Percentiles rank a stretch among this genome's conserved stretches.
These are phyloP conservation scores for Xylariaceae sp. DNA, from an alignment of 2,329 filamentous ascomycete species.

Conservation along the genomic window DNA sequence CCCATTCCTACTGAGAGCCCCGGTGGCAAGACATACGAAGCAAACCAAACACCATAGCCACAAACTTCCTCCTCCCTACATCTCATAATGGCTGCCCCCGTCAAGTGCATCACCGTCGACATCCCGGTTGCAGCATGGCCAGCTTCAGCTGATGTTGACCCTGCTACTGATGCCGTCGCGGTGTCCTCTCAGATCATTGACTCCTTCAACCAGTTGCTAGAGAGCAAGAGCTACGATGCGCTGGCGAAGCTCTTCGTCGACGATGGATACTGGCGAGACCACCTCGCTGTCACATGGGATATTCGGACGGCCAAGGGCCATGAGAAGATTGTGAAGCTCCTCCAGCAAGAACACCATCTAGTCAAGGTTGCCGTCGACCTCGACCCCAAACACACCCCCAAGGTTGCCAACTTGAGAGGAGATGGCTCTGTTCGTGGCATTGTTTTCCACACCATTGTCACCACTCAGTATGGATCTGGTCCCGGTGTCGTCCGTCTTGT, in stretches of 20 bases:
- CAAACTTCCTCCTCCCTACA: neutral
- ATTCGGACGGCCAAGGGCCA: conserved; percentile 48
- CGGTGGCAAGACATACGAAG: neutral
- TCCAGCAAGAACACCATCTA: conserved; percentile 30
- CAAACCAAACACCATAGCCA: neutral
- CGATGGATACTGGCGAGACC: conserved; percentile 54
- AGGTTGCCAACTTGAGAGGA: conserved; percentile 39
- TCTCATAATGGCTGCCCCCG: conserved; percentile 12
- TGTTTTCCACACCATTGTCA: conserved; percentile 45
- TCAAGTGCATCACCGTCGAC: conserved; percentile 32
- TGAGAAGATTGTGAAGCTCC: conserved; percentile 35
- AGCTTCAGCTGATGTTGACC: conserved; percentile 27
- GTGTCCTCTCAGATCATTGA: conserved; percentile 36
- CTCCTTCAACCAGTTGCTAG: conserved; percentile 37
- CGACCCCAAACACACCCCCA: conserved; percentile 38
- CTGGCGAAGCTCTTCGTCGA: conserved; percentile 43
- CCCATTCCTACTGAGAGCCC: neutral
- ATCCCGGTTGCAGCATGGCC: conserved; percentile 40
- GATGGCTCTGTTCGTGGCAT: conserved; percentile 43
- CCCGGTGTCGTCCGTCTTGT: conserved; percentile 46
- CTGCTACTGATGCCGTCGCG: conserved; percentile 33
- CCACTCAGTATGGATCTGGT: conserved; percentile 43
- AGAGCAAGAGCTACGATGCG: conserved; percentile 31
- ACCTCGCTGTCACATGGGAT: conserved; percentile 51
- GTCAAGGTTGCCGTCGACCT: conserved; percentile 38